These are phyloP conservation scores for Phytophthora aleatoria DNA, from an alignment of 352 stramenopile species.

Conservation along the genomic window DNA sequence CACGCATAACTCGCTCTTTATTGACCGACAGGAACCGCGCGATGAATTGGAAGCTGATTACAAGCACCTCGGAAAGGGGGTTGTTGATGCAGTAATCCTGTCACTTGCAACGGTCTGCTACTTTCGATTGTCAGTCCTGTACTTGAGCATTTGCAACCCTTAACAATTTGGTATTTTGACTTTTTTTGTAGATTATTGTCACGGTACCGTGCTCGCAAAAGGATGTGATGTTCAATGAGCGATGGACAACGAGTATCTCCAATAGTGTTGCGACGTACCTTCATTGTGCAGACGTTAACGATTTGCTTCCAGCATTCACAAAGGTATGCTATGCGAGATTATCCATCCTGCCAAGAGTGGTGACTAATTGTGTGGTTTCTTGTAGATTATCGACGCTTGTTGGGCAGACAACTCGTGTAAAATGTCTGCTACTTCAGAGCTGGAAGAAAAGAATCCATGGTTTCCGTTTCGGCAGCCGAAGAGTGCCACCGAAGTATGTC, in stretches of 20 bases:
- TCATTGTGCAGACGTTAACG: slow-evolving; percentile 7
- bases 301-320: slow-evolving; percentile 13
- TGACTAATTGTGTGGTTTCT: background rate
- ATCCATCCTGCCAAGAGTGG: background rate
- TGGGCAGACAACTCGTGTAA: slow-evolving; percentile 3
- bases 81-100: slow-evolving; percentile 33
- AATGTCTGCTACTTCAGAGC: background rate
- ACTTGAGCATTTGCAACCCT: background rate
- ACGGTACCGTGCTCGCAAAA: slow-evolving; percentile 6
- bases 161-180: background rate
- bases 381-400: slow-evolving; percentile 19
- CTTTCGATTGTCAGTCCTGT: background rate
- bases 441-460: slow-evolving; percentile 35
- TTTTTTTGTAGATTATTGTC: slow-evolving; percentile 17
- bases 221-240: slow-evolving; percentile 2
- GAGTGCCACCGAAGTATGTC: slow-evolving; percentile 5
- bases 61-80: slow-evolving; percentile 22
- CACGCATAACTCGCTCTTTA: background rate
- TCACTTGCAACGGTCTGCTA: slow-evolving; percentile 30
- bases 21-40: slow-evolving; percentile 10
- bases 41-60: slow-evolving; percentile 18
- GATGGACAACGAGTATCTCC: slow-evolving; percentile 14
- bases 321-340: slow-evolving; percentile 15
- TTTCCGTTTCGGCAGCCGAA: slow-evolving; percentile 52
- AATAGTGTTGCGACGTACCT: slow-evolving; percentile 28